Base-by-base conservation (phyloP, 129 eudicot genomes). In the Scalesia atractyloides region DNA sequence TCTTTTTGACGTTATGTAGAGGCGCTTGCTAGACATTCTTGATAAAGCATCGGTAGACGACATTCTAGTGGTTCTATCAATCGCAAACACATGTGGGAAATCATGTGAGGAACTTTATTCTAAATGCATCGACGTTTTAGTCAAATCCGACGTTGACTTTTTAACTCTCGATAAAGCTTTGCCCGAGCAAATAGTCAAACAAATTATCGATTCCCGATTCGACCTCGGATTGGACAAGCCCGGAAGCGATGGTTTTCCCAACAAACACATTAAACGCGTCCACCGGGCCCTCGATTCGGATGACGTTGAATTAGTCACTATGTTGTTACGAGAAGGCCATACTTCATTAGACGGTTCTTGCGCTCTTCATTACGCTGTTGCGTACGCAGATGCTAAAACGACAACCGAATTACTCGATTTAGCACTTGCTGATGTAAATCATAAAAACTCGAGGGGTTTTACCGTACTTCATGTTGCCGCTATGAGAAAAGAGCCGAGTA, bases 311-410 rank as follows among this genome's bases (percentile, higher is more conserved):
- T 82, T 90, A 72, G 91, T 95, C 20, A 84, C 91, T 34, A 90
- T 90, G 99, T 73, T 95, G 15, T 73, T 95, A 10, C 86, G 85
- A 80, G 99, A 95, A 81, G 96, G 90, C 11, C 93, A 82, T 76
- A 90, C 97, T 6, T 77, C 84, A 17, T 77, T 94, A 15, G 99
- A 95, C 51, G 93, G 88, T 77, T 93, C 99, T 12, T 88, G 83
- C 65, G 99, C 97, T 4, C 90, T 95, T 20, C 99, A 95, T 73
- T 90, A 95, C 73, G 97, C 99, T 43, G 99, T 95, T 37, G 99
- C 96, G 36, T 85, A 95, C 74, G 88, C 97, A 14, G 94, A 90
- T 76, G 90, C 97, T 74, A 95, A 90, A 81, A 90, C 94, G 36
- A 88, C 97, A 13, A 81, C 85, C 13, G 99, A 90, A 57, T 89